Base-by-base conservation (phyloP, 352 stramenopile genomes). In the Pythium periplocum region DNA sequence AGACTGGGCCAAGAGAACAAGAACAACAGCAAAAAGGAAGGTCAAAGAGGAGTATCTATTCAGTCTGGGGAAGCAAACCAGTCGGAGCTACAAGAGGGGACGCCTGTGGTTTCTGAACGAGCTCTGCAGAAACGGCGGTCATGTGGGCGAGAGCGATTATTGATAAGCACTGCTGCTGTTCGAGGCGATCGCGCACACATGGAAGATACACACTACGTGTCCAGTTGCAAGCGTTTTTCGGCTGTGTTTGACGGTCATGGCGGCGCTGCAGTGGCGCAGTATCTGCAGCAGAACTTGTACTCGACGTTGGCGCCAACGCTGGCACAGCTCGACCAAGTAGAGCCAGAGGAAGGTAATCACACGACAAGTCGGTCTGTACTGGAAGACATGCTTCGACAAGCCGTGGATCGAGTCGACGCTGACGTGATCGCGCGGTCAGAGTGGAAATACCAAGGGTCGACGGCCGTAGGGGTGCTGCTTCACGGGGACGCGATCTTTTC, bases 241-340 rank as follows among this genome's bases (percentile, higher is more conserved):
- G 86, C 83, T 1, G 82, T 95, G 2, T 95, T 86, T 63, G 86
- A 95, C 48, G 86, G 86, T 30, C 86, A 95, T 37, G 86, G 86
- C 44, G 86, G 86, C 8, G 64, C 81, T 0, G 69, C 62, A 0
- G 82, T 93, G 12, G 75, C 86, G 26, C 57, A 87, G 42, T 86
- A 87, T 61, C 58, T 92, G 6, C 68, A 80, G 42, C 70, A 80
- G 8, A 53, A 83, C 34, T 64, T 90, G 6, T 95, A 80, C 39
- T 62, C 71, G 2, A 59, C 75, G 43, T 64, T 94, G 9, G 62
- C 65, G 9, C 73, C 79, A 0, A 62, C 78, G 10, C 37, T 94
- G 6, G 55, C 64, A 2, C 65, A 64, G 32, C 11, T 89, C 42
- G 51, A 81, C 37, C 60, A 74, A n/a, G 70, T 78, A 2, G 62